Conservation (phyloP, 768 basidiomycete species). For the Pleurotus citrinopileatus region DNA sequence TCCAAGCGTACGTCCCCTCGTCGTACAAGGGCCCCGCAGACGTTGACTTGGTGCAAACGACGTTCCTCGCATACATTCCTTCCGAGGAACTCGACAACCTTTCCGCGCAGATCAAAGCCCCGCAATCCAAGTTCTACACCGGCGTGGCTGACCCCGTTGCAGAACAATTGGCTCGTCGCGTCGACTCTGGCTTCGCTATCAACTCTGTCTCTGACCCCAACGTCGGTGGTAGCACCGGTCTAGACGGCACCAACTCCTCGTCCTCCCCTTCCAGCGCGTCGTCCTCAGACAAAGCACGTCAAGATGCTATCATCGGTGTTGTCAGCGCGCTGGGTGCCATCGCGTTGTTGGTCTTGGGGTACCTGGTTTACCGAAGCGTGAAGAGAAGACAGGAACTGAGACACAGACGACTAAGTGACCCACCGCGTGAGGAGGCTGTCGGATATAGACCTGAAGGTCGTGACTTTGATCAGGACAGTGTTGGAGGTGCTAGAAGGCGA, state of each 20-base stretch:
- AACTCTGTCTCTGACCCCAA: constrained; percentile 40
- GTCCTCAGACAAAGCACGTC: constrained; percentile 45
- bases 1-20: constrained; percentile 68
- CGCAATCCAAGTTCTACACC: constrained; percentile 64
- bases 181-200: constrained; percentile 68
- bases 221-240: constrained; percentile 16
- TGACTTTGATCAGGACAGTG: constrained; percentile 73
- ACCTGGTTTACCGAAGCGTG: constrained; percentile 67
- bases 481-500: constrained; percentile 68
- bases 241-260: constrained; percentile 16
- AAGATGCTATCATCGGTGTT: constrained; percentile 90
- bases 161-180: constrained; percentile 56
- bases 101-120: constrained; percentile 58
- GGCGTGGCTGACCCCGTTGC: constrained; percentile 43
- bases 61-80: constrained; percentile 74
- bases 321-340: constrained; percentile 80
- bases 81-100: constrained; percentile 51
- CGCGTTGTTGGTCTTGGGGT: constrained; percentile 66
- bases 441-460: constrained; percentile 59
- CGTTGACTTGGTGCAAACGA: constrained; percentile 52
- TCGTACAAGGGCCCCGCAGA: constrained; percentile 50
- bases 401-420: constrained; percentile 71
- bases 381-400: constrained; percentile 65
- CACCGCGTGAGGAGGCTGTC: constrained; percentile 27
- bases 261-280: constrained; percentile 23